phyloP scores from a whole-genome alignment of 2,329 filamentous ascomycete species.

The Botryosphaeria dothidea region DNA sequence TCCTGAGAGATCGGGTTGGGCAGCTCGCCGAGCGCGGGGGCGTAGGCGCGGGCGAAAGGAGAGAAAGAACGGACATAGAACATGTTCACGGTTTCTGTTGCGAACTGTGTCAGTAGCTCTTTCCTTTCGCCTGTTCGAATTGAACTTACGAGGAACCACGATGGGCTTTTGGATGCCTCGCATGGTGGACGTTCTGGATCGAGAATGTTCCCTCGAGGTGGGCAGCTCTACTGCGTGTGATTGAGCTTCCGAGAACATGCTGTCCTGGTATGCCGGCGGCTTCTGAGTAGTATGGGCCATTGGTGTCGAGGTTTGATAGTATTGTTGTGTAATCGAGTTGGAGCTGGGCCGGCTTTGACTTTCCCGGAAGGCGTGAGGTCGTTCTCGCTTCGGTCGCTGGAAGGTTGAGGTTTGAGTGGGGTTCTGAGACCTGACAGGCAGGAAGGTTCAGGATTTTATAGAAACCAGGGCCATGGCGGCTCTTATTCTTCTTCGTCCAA shows the following conservation, averaged over 20 bases:
- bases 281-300: neutral
- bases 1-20: constrained; percentile 20
- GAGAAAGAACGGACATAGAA: constrained; percentile 18
- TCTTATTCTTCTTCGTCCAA: neutral
- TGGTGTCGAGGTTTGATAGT: neutral
- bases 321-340: neutral
- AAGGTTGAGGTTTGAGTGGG: neutral
- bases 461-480: neutral
- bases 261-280: constrained; percentile 8
- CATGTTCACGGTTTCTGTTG: constrained; percentile 16
- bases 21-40: neutral
- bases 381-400: neutral
- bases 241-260: neutral
- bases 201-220: neutral
- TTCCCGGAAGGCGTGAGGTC: neutral
- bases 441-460: neutral
- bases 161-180: constrained; percentile 1
- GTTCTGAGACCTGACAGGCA: neutral
- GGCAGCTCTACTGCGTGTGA: neutral
- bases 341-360: neutral
- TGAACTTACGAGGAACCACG: constrained; percentile 10
- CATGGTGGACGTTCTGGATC: constrained; percentile 2
- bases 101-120: neutral
- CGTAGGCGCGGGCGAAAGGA: constrained; percentile 2
- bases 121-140: neutral